Evolutionary conservation across 2,329 filamentous ascomycete genomes (phyloP).

Genomic region (Penicillium griseofulvum): DNA sequence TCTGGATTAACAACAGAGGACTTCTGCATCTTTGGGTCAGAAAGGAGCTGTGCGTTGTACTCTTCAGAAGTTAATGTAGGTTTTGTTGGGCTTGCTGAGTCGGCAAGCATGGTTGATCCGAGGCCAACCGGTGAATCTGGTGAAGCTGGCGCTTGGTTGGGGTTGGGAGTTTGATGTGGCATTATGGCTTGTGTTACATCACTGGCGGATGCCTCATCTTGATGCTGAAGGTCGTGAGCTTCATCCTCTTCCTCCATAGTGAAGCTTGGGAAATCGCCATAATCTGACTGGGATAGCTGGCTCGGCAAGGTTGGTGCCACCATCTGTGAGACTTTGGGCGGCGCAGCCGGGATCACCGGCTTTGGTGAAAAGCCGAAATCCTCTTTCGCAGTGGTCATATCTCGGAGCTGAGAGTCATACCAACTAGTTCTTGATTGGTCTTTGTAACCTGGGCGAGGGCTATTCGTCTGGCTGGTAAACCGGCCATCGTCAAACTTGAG

Average conservation of each 20-base stretch:
- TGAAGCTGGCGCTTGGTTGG: background rate
- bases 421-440: conserved; percentile 81
- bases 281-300: conserved; percentile 43
- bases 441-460: conserved; percentile 63
- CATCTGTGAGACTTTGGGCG: conserved; percentile 27
- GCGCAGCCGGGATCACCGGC: background rate
- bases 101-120: background rate
- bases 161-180: background rate
- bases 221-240: background rate
- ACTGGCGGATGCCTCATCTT: background rate
- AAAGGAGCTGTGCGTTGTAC: conserved; percentile 80
- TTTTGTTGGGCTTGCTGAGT: conserved; percentile 29
- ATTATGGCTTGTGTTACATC: background rate
- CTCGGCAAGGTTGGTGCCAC: conserved; percentile 4
- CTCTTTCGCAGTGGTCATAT: conserved; percentile 27
- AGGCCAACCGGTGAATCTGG: background rate
- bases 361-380: conserved; percentile 7
- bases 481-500: conserved; percentile 63
- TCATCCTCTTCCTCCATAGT: background rate
- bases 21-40: conserved; percentile 80
- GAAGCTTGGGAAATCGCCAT: conserved; percentile 41
- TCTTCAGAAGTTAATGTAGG: conserved; percentile 76
- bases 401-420: conserved; percentile 70
- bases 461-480: conserved; percentile 65
- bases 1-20: conserved; percentile 89